phyloP scores from a whole-genome alignment of 2,329 filamentous ascomycete species.

The Penicillium sp. region DNA sequence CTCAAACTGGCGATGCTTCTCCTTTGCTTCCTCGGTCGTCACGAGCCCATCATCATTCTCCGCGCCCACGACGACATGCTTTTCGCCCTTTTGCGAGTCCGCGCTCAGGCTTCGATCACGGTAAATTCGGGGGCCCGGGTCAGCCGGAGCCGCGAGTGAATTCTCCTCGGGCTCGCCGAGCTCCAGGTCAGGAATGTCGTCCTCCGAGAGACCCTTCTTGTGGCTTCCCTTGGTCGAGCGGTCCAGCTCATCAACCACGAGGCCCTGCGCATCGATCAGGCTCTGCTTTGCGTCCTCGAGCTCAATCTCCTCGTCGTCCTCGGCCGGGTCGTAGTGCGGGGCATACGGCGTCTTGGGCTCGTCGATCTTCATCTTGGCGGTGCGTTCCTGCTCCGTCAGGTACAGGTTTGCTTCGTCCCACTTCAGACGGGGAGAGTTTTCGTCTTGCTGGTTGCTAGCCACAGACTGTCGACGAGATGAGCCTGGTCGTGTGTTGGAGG shows the following conservation, averaged over 20 bases:
- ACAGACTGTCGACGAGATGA: slow-evolving; percentile 67
- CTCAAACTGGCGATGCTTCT: slow-evolving; percentile 91
- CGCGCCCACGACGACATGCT: slow-evolving; percentile 73
- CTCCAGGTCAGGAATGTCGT: slow-evolving; percentile 87
- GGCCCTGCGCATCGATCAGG: slow-evolving; percentile 62
- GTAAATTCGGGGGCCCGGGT: slow-evolving; percentile 43
- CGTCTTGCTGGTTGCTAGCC: slow-evolving; percentile 47
- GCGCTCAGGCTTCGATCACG: slow-evolving; percentile 40
- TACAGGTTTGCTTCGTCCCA: slow-evolving; percentile 99
- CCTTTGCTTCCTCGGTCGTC: slow-evolving; percentile 66
- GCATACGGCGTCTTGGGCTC: slow-evolving; percentile 98
- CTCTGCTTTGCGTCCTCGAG: slow-evolving; percentile 29
- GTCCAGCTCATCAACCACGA: slow-evolving; percentile 65
- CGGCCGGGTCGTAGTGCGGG: slow-evolving; percentile 79
- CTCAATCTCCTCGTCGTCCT: slow-evolving; percentile 69
- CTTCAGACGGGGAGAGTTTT: slow-evolving; percentile 71
- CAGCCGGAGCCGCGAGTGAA: slow-evolving; percentile 38
- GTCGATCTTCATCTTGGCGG: slow-evolving; percentile 96
- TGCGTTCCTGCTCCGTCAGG: slow-evolving; percentile 91
- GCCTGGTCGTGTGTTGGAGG: slow-evolving; percentile 62
- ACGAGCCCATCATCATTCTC: slow-evolving; percentile 45
- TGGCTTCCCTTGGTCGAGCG: slow-evolving; percentile 40
- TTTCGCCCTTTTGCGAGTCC: slow-evolving; percentile 50
- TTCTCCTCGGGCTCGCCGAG: slow-evolving; percentile 86
- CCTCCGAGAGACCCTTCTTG: slow-evolving; percentile 50